Base-by-base conservation (phyloP, 805 yeast species). In the Ogataea degrootiae region DNA sequence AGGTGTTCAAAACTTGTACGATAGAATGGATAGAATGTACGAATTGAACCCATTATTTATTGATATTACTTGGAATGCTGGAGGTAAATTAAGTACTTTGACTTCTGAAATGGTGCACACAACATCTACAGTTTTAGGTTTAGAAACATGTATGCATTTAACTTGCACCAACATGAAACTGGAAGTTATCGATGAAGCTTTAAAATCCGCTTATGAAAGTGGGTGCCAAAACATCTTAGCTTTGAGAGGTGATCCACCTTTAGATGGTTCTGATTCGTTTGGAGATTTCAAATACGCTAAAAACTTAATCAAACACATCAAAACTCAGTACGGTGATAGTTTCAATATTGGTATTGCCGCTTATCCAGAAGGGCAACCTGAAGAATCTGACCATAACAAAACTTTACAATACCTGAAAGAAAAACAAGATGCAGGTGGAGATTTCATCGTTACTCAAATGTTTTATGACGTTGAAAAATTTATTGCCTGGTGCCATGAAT, bases 31-130 rank as follows among this genome's bases (percentile, higher is more conserved):
- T 63, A 80, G 97, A 66, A 94, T 94, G 99, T 89, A 87, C 67
- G 88, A 87, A 54, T 74, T 89, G 58, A 83, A 83, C 53, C 99
- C 99, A 2, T 81, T 87, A 54, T 94, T 94, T 67, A 83, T 94
- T 49, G 99, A 94, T 63, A 87, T 94, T 53, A 94, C 99, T 1
- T 94, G 99, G 99, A 92, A 92, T 61, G 99, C 99, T 3, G 99
- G 99, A 37, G 98, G 98, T 6, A 76, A 95, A 42, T 69, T 85
- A 43, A 83, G 95, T 6, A 80, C 82, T 39, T 71, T 90, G 53
- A 90, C 99, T 22, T 85, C 90, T 34, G 98, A 94, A 56, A 84
- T 94, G 79, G 95, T 94, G 5, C 79, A 89, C 56, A 89, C 96
- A 3, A 80, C 97, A 0, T 96, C 91, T 57, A 82, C 91, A 2